Base-by-base conservation (phyloP, 2,329 filamentous ascomycete genomes). In the Sclerotinia subarctica region DNA sequence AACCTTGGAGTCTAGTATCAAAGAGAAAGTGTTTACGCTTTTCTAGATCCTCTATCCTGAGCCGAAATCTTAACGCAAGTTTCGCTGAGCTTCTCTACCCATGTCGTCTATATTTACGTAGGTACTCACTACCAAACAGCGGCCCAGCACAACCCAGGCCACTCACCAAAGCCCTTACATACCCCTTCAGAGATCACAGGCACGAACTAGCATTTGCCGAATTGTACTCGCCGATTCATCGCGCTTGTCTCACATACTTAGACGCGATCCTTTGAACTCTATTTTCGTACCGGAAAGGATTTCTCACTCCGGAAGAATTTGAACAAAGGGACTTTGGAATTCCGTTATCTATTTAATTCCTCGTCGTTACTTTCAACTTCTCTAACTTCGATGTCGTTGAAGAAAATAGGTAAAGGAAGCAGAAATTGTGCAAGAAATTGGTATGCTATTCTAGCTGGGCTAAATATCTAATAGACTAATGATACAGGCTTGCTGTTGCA, bases 281-380 rank as follows among this genome's bases (percentile, higher is more conserved):
- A 51, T 51, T 62, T 26, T 26, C 32, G 21, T 26, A 5, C n/a
- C 59, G 29, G 21, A 17, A 42, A 62, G 59, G 59, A 49, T 62
- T 38, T 62, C n/a, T 46, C 24, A 46, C 29, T 59, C 56, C 58
- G 29, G 46, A 62, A 51, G 58, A 46, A 62, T 62, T 38, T 15
- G 15, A 38, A 35, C 58, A 24, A 24, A 44, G 44, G 29, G 29
- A 21, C 6, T 10, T 42, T 35, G 19, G 21, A 24, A 59, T 15
- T 59, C 24, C 29, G 5, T 10, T 7, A 29, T 29, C 24, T 46
- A 46, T 19, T 8, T 15, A 6, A n/a, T 26, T 7, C 21, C 15
- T 5, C 6, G 6, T 29, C 21, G 35, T 19, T 29, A 62, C 44
- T 15, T n/a, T 4, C 7, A 11, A 5, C 29, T 38, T 62, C 29